phyloP scores from a whole-genome alignment of 495 filamentous ascomycete genomes.

The Beverwykella pulmonaria region DNA sequence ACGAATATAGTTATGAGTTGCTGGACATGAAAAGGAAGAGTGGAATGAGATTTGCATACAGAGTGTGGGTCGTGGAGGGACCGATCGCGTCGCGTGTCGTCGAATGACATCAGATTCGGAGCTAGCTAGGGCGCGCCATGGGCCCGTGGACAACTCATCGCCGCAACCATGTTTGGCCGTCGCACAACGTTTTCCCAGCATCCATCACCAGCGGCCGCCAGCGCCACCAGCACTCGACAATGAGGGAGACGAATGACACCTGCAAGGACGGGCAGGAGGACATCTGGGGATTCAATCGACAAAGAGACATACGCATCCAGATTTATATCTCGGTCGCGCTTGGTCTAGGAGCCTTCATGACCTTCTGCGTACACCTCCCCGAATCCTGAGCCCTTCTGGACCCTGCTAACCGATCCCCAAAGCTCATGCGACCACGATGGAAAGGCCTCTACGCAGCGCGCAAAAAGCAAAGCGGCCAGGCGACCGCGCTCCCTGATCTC shows the following conservation, averaged over 20 bases:
- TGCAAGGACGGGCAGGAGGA: conserved; percentile 9
- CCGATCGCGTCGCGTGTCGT: too few relatives aligned
- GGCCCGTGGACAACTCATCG: conserved; percentile 36
- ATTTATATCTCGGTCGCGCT: conserved; percentile 60
- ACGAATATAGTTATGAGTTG: too few relatives aligned
- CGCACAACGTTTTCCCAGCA: not conserved
- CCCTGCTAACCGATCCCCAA: conserved; percentile 11
- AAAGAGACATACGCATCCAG: conserved; percentile 62
- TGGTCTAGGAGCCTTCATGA: conserved; percentile 61
- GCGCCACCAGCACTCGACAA: not conserved
- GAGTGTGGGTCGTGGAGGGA: too few relatives aligned
- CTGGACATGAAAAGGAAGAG: not conserved
- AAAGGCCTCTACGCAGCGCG: conserved; percentile 88
- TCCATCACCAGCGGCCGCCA: not conserved
- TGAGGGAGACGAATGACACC: not conserved
- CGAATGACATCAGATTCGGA: not conserved
- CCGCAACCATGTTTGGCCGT: not conserved
- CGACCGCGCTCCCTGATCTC: conserved; percentile 77
- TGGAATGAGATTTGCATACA: not conserved
- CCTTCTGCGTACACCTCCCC: conserved; percentile 60
- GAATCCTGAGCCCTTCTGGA: not conserved
- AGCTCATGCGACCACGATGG: conserved; percentile 89
- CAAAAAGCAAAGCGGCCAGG: conserved; percentile 67
- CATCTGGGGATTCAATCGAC: conserved; percentile 42
- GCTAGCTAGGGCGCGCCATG: not conserved